Percentiles rank a stretch among this genome's conserved stretches.
phyloP scores from a whole-genome alignment of 1,284 basidiomycete species.

The Abortiporus biennis region DNA sequence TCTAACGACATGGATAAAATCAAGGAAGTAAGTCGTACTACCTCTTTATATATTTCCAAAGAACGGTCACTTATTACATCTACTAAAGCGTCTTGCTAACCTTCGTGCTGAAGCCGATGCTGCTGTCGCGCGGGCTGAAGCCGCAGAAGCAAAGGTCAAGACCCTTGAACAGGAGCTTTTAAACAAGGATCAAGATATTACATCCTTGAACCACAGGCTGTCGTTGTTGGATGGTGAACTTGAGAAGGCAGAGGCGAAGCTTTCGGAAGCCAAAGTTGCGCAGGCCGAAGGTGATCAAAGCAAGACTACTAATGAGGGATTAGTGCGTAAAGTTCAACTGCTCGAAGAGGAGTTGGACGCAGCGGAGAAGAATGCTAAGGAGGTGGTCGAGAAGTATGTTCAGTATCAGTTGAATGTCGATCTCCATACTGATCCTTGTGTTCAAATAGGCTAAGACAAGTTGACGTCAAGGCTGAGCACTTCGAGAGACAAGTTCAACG shows the following conservation, averaged over 20 bases:
- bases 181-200: slow-evolving; percentile 85
- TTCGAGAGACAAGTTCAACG: slow-evolving; percentile 91
- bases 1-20: slow-evolving; percentile 71
- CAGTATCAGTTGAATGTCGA: slow-evolving; percentile 5
- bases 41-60: not conserved
- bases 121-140: slow-evolving; percentile 75
- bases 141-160: slow-evolving; percentile 85
- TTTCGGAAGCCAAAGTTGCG: slow-evolving; percentile 66
- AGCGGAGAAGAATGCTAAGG: slow-evolving; percentile 96
- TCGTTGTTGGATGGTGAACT: slow-evolving; percentile 66
- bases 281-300: slow-evolving; percentile 72
- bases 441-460: slow-evolving; percentile 78
- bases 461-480: slow-evolving; percentile 99
- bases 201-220: slow-evolving; percentile 79
- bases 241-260: slow-evolving; percentile 72
- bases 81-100: slow-evolving; percentile 53
- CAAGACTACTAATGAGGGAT: slow-evolving; percentile 71
- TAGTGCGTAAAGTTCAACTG: slow-evolving; percentile 84
- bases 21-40: slow-evolving; percentile 48
- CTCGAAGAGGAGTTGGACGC: slow-evolving; percentile 95
- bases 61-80: not conserved
- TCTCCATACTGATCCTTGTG: slow-evolving; percentile 10
- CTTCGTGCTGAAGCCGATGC: slow-evolving; percentile 87
- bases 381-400: slow-evolving; percentile 93
- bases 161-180: slow-evolving; percentile 75